Base-by-base conservation (phyloP, 2,329 filamentous ascomycete species). In the Penicillium concentricum region DNA sequence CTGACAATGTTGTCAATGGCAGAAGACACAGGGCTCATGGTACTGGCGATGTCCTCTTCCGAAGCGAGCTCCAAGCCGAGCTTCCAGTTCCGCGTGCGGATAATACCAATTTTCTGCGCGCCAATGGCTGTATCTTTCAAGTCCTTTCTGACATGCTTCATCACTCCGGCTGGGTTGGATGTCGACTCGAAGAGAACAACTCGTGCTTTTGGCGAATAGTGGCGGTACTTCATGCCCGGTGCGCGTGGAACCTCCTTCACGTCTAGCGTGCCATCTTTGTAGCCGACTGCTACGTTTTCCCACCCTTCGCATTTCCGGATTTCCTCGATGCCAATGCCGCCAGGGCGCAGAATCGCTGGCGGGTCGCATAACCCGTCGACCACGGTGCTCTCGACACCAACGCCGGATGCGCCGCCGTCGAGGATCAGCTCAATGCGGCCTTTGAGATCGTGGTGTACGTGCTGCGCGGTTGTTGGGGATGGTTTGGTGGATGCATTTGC, bases 221-320 rank as follows among this genome's bases (percentile, higher is more conserved):
- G 94, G 71, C 94, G 91, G 73, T 99, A 99, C 76, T 99, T 99
- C 94, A 99, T 99, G 1, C 94, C 94, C 0, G 94, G 94, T 0
- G 94, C 94, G 55, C 91, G 82, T 0, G 94, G 94, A 10, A 83
- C 82, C 50, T 74, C 78, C 49, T 83, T 84, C 5, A 84, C 87
- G 20, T 84, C 81, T 66, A 91, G 85, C 16, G 85, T 85, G 56
- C 83, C 82, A 67, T 96, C 91, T 69, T 88, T 86, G 74, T 97
- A 97, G 12, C 84, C 93, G 57, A 88, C 85, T 59, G 82, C 80
- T 1, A 91, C 90, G 38, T 84, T 77, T 70, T 92, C 88, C 93
- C 94, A 99, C 0, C 93, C 93, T 0, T 82, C 78, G 68, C 88
- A 91, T 39, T 78, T 71, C 42, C 88, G 81, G 54, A 97, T 78